Evolutionary conservation across 768 basidiomycete species (phyloP).

Genomic region (Lactarius evosmus): DNA sequence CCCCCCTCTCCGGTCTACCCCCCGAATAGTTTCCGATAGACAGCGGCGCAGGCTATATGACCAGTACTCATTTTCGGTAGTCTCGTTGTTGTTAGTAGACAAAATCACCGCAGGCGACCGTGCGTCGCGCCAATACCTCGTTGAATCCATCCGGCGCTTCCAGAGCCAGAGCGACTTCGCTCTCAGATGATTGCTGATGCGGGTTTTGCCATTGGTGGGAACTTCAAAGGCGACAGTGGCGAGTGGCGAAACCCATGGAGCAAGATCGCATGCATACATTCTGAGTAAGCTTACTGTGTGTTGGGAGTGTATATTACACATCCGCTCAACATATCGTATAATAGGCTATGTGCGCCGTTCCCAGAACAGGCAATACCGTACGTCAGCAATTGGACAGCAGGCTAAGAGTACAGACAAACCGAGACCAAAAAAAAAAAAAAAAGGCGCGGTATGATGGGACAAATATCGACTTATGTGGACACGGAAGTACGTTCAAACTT

Average conservation of each 20-base stretch:
- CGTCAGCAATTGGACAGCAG: not conserved
- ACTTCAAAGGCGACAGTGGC: conserved; percentile 62
- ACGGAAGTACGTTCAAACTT: not conserved
- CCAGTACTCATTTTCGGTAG: conserved; percentile 92
- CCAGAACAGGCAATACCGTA: not conserved
- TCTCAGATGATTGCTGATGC: conserved; percentile 77
- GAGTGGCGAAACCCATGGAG: conserved; percentile 86
- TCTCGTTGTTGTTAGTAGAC: conserved; percentile 96
- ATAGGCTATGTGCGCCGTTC: not conserved
- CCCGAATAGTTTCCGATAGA: conserved; percentile 41
- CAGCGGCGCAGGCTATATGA: conserved; percentile 68
- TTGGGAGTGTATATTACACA: no score
- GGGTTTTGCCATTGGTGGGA: conserved; percentile 68
- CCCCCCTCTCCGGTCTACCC: not conserved
- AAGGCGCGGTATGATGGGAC: not conserved
- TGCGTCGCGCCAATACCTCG: conserved; percentile 93
- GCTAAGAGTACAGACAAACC: not conserved
- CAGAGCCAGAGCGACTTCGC: conserved; percentile 86
- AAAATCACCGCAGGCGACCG: conserved; percentile 92
- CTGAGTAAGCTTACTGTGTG: conserved; percentile 34
- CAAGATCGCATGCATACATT: conserved; percentile 83
- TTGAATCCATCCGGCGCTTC: conserved; percentile 94
- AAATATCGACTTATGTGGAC: not conserved
- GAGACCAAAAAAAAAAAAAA: not conserved
- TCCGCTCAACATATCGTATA: not conserved